These are phyloP conservation scores for Solanum rostratum DNA, from an alignment of 257 asterid genomes.

Conservation along the genomic window DNA sequence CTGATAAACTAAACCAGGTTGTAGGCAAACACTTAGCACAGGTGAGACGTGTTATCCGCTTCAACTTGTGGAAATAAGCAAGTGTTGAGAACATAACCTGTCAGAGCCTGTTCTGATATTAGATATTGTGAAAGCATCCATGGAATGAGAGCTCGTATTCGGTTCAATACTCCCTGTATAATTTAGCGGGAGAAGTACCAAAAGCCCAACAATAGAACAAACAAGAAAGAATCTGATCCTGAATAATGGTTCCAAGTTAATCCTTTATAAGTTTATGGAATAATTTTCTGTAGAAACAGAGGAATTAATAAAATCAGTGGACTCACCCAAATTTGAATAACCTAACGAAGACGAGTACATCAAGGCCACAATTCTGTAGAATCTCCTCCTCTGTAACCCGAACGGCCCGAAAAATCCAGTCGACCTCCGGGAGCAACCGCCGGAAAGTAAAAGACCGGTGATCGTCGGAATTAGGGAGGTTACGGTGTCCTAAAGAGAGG, in stretches of 20 bases:
- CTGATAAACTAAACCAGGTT: neutral
- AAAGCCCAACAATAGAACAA: constrained; percentile 56
- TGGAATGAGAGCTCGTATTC: constrained; percentile 24
- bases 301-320: neutral
- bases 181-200: constrained; percentile 68
- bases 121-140: constrained; percentile 82
- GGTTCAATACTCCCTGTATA: constrained; percentile 37
- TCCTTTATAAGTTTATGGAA: neutral
- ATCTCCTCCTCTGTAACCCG: constrained; percentile 59
- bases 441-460: constrained; percentile 17
- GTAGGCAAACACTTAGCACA: neutral
- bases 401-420: constrained; percentile 52
- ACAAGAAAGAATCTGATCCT: constrained; percentile 76
- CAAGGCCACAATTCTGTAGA: constrained; percentile 68
- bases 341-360: constrained; percentile 58
- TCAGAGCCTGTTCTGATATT: constrained; percentile 62
- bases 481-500: constrained; percentile 42
- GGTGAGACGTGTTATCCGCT: neutral
- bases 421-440: constrained; percentile 56
- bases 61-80: neutral
- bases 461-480: constrained; percentile 23
- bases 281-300: neutral
- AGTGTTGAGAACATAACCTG: constrained; percentile 32
- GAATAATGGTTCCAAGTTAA: constrained; percentile 13
- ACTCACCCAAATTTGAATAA: constrained; percentile 74